A percentile compares a stretch with the other conserved stretches of the same genome.
phyloP scores from a whole-genome alignment of 2,329 filamentous ascomycete species.

The Phialocephala sp. region DNA sequence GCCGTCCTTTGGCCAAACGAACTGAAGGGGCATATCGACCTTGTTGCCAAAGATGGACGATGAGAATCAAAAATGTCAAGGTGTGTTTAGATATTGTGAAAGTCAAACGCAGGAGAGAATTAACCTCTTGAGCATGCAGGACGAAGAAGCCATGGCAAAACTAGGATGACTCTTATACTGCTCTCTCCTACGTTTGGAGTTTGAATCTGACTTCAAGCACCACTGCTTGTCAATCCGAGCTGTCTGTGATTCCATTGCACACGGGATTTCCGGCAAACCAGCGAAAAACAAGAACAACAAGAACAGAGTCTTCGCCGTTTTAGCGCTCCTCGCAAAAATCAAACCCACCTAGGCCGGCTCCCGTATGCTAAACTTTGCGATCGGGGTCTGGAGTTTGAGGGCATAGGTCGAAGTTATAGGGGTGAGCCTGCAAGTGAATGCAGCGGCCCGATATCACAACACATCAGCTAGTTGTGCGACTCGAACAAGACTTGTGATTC shows the following conservation, averaged over 20 bases:
- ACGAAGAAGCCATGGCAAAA: neutral
- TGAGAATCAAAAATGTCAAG: too few relatives aligned
- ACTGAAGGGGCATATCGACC: slow-evolving; percentile 22
- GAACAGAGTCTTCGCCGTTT: neutral
- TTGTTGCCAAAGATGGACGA: neutral
- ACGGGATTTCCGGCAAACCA: slow-evolving; percentile 24
- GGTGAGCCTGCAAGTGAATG: neutral
- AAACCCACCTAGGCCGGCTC: neutral
- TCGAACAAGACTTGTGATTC: neutral
- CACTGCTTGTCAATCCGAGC: slow-evolving; percentile 31
- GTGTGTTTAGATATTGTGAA: too few relatives aligned
- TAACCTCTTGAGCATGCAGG: too few relatives aligned
- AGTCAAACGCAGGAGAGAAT: too few relatives aligned
- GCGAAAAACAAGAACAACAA: slow-evolving; percentile 15
- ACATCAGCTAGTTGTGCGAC: neutral
- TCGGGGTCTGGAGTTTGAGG: neutral
- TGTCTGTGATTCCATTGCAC: slow-evolving; percentile 31
- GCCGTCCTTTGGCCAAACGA: slow-evolving; percentile 43
- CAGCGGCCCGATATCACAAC: neutral
- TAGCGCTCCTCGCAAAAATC: neutral
- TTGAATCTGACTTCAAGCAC: slow-evolving; percentile 15
- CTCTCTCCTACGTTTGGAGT: slow-evolving; percentile 29
- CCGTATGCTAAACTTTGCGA: too few relatives aligned
- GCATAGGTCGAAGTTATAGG: neutral
- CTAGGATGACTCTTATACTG: slow-evolving; percentile 28